These are phyloP conservation scores for Hibiscus tridactylites DNA, from an alignment of 345 rosid genomes.

Conservation along the genomic window DNA sequence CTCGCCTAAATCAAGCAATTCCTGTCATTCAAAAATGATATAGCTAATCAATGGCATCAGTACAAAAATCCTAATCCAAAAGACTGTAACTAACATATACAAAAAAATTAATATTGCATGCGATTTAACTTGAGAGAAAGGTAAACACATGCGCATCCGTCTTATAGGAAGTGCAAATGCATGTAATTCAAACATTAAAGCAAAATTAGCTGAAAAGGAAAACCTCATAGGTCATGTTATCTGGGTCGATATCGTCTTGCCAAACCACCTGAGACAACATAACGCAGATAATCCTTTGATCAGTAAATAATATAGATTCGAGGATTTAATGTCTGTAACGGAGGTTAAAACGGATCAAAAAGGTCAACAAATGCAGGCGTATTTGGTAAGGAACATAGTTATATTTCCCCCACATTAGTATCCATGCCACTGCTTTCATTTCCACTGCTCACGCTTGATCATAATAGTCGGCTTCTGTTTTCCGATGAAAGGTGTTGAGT, in stretches of 20 bases:
- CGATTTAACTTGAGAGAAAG: not conserved
- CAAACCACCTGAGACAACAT: slow-evolving; percentile 39
- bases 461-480: not conserved
- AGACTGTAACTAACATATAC: not conserved
- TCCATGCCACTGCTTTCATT: not conserved
- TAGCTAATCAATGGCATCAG: not conserved
- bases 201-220: slow-evolving; percentile 14
- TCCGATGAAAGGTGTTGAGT: not conserved
- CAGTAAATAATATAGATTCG: not conserved
- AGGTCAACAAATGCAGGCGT: not conserved
- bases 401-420: not conserved
- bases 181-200: not conserved
- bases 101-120: too few relatives aligned
- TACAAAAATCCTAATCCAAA: not conserved
- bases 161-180: not conserved
- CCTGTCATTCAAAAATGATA: slow-evolving; percentile 28
- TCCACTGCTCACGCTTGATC: not conserved
- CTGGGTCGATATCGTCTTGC: slow-evolving; percentile 60
- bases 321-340: not conserved
- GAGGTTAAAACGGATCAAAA: not conserved
- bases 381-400: not conserved
- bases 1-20: slow-evolving; percentile 62
- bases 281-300: not conserved
- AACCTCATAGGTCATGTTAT: slow-evolving; percentile 74
- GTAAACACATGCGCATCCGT: not conserved